phyloP scores from a whole-genome alignment of 2,329 filamentous ascomycete species.

The Botrytis pseudocinerea region DNA sequence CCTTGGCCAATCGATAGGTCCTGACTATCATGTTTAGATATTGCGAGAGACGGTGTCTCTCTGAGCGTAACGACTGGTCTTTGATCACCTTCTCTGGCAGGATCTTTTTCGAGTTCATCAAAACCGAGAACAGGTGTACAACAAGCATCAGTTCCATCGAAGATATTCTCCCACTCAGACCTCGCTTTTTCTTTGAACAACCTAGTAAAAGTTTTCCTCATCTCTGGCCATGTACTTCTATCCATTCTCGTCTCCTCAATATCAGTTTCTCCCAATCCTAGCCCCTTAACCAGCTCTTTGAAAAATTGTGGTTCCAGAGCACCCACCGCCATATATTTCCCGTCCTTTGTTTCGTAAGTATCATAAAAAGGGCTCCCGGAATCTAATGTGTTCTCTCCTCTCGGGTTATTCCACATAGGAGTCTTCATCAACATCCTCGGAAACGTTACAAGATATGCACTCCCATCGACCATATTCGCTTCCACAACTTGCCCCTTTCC shows the following conservation, averaged over 20 bases:
- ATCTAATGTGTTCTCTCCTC: conserved; percentile 80
- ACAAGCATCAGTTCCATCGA: conserved; percentile 90
- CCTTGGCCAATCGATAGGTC: conserved; percentile 55
- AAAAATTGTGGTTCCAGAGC: conserved; percentile 90
- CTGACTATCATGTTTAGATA: conserved; percentile 50
- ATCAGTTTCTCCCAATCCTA: conserved; percentile 57
- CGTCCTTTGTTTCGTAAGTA: conserved; percentile 81
- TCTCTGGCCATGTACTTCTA: conserved; percentile 63
- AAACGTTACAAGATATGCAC: conserved; percentile 75
- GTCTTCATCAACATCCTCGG: conserved; percentile 67
- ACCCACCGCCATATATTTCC: conserved; percentile 82
- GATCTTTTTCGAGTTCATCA: conserved; percentile 61
- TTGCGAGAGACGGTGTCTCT: conserved; percentile 66
- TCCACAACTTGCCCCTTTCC: conserved; percentile 86
- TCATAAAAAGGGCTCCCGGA: conserved; percentile 86
- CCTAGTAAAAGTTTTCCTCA: conserved; percentile 60
- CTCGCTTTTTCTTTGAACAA: conserved; percentile 71
- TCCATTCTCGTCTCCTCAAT: conserved; percentile 60
- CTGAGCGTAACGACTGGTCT: conserved; percentile 68
- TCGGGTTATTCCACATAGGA: conserved; percentile 59
- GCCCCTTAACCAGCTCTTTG: conserved; percentile 61
- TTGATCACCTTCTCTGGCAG: conserved; percentile 64
- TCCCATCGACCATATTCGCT: conserved; percentile 95
- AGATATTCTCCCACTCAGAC: conserved; percentile 78
- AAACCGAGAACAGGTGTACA: conserved; percentile 84